Conservation (phyloP, 768 basidiomycete genomes). For the Lactarius pseudohatsudake region DNA sequence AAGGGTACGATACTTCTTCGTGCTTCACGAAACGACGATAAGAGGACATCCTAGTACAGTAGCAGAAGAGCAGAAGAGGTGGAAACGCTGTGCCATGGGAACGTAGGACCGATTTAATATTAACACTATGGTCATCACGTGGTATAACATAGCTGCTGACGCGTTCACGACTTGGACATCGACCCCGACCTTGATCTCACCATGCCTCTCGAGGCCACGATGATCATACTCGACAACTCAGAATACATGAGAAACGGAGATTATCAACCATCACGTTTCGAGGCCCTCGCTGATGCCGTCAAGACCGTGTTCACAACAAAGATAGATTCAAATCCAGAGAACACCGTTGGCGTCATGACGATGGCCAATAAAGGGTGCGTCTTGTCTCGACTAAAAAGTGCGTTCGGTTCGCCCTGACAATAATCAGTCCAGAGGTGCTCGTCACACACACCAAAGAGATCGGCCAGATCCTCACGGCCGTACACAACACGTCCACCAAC, state of each 20-base stretch:
- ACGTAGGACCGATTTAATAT: neutral
- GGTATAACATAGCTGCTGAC: neutral
- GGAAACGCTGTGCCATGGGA: neutral
- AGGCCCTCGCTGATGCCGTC: constrained; percentile 90
- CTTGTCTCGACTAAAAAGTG: constrained; percentile 32
- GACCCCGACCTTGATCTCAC: constrained; percentile 34
- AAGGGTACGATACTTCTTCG: constrained; percentile 1
- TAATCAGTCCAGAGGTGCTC: constrained; percentile 83
- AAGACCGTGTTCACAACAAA: constrained; percentile 89
- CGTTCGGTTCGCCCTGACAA: neutral
- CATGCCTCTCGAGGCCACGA: constrained; percentile 97
- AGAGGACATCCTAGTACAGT: constrained; percentile 5
- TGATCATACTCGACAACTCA: constrained; percentile 97
- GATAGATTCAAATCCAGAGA: constrained; percentile 95
- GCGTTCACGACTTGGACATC: neutral
- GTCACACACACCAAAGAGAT: constrained; percentile 95
- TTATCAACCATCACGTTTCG: constrained; percentile 82
- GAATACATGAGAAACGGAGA: constrained; percentile 97
- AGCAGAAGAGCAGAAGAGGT: neutral
- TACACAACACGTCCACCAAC: constrained; percentile 68
- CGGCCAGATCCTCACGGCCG: constrained; percentile 82
- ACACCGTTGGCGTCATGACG: constrained; percentile 95
- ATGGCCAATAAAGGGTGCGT: constrained; percentile 95
- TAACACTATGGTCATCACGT: neutral
- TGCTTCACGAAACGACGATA: constrained; percentile 11